Conservation (phyloP, 1,284 basidiomycete genomes). For the Apiotrichum domesticum region DNA sequence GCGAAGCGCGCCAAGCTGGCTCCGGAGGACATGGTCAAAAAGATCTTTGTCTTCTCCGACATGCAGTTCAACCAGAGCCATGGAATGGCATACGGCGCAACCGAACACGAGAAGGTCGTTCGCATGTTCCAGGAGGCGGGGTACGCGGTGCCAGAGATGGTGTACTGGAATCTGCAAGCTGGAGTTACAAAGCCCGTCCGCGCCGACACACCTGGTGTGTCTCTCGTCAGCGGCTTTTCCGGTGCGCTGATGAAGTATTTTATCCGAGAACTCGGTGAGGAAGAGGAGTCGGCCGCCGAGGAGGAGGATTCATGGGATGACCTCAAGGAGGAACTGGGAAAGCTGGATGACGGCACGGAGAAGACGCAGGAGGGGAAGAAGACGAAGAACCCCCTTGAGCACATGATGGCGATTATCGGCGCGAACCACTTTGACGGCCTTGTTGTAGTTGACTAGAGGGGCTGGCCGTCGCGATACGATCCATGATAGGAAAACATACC, state of each 20-base stretch:
- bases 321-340: constrained; percentile 25
- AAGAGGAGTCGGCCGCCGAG: constrained; percentile 16
- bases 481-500: too few relatives aligned
- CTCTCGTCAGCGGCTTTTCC: constrained; percentile 63
- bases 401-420: constrained; percentile 56
- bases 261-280: constrained; percentile 47
- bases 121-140: constrained; percentile 55
- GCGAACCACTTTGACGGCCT: constrained; percentile 50
- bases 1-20: constrained; percentile 55
- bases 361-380: constrained; percentile 11
- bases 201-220: constrained; percentile 55
- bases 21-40: constrained; percentile 64
- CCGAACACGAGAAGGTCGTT: constrained; percentile 57
- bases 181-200: constrained; percentile 50
- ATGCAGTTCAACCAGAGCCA: constrained; percentile 62
- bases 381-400: constrained; percentile 48
- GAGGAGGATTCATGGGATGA: constrained; percentile 20
- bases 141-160: constrained; percentile 61
- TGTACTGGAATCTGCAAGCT: constrained; percentile 35
- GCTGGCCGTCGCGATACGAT: too few relatives aligned
- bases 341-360: background rate
- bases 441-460: constrained; percentile 29
- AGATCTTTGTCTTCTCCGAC: constrained; percentile 65
- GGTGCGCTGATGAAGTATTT: constrained; percentile 64
- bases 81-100: constrained; percentile 50